Evolutionary conservation across 148 eudicot genomes (phyloP).

Genomic region (Amaranthus hypochondriacus): DNA sequence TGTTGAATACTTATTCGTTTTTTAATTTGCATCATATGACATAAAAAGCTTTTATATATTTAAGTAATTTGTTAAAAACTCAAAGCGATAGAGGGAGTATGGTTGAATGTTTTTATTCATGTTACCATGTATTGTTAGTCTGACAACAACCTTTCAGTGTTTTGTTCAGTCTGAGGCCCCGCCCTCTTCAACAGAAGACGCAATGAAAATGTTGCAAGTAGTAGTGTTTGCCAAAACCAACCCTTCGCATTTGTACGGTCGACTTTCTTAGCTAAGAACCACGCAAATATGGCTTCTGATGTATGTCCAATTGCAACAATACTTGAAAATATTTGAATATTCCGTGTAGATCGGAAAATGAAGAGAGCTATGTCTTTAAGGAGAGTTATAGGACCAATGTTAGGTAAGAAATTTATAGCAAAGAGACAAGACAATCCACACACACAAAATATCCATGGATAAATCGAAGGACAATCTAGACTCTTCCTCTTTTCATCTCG

Average conservation of each 20-base stretch:
- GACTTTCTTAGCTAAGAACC: slow-evolving; percentile 55
- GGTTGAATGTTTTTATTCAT: too few relatives aligned
- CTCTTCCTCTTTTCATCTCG: slow-evolving; percentile 48
- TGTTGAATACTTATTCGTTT: too few relatives aligned
- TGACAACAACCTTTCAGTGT: not conserved
- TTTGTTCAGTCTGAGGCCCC: not conserved
- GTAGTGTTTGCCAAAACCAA: slow-evolving; percentile 74
- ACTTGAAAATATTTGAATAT: slow-evolving; percentile 29
- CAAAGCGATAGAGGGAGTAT: too few relatives aligned
- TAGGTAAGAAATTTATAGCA: slow-evolving; percentile 59
- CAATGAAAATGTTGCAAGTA: slow-evolving; percentile 52
- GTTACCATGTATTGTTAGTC: not conserved
- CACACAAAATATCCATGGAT: slow-evolving; percentile 51
- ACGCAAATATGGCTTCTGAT: slow-evolving; percentile 65
- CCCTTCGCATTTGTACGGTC: slow-evolving; percentile 65
- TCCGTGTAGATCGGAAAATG: slow-evolving; percentile 42
- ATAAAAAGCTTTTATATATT: too few relatives aligned
- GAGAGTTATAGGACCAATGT: slow-evolving; percentile 44
- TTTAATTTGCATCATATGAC: too few relatives aligned
- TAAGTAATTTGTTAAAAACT: too few relatives aligned
- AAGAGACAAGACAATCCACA: slow-evolving; percentile 52
- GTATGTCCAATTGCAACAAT: slow-evolving; percentile 39
- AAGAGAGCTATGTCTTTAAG: slow-evolving; percentile 37
- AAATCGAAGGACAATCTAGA: slow-evolving; percentile 67
- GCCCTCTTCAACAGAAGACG: slow-evolving; percentile 59